Base-by-base conservation (phyloP, 768 basidiomycete genomes). In the Glaciozyma martinii region DNA sequence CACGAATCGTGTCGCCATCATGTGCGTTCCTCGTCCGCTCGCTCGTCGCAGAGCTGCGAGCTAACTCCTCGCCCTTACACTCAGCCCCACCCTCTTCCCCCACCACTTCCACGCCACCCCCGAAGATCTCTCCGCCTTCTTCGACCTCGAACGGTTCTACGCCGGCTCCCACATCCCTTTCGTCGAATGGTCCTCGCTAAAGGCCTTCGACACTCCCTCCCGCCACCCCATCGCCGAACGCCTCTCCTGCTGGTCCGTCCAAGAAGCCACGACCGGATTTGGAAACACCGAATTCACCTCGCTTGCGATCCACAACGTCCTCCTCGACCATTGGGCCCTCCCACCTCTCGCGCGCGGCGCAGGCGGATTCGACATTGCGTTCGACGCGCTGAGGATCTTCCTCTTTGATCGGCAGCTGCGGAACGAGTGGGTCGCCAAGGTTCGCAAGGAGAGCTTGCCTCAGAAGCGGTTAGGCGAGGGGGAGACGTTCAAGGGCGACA, bases 201-300 rank as follows among this genome's bases (percentile, higher is more conserved):
- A 67, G 46, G 19, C 55, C 25, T 13, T 50, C 40, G 62, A 57
- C 15, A 15, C n/a, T 7, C 53, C 53, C 18, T 25, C n/a, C 3
- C 44, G 42, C 6, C 19, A 23, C 12, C 5, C 21, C 33, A 29
- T 46, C 12, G 59, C 67, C 55, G 70, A 71, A 62, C 43, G 44
- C 19, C 54, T 71, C 56, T 23, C 63, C 15, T 71, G 70, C 63
- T 71, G 70, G 70, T 71, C 70, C 23, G 40, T 67, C 13, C 66
- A 67, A 29, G 66, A 71, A 18, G 23, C 46, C 1, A 57, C 58
- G 1, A 52, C 47, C 46, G 70, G 70, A 2, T 55, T 53, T 29
- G 56, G 60, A 10, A 71, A 71, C 63, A 49, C 52, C 21, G 58
- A 63, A 13, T 59, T 56, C 9, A 53, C 53, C 42, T 54, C 55